Percentiles rank a stretch among this genome's conserved stretches.
phyloP scores from a whole-genome alignment of 1,284 basidiomycete species.

The Xerocomus minutiporus region DNA sequence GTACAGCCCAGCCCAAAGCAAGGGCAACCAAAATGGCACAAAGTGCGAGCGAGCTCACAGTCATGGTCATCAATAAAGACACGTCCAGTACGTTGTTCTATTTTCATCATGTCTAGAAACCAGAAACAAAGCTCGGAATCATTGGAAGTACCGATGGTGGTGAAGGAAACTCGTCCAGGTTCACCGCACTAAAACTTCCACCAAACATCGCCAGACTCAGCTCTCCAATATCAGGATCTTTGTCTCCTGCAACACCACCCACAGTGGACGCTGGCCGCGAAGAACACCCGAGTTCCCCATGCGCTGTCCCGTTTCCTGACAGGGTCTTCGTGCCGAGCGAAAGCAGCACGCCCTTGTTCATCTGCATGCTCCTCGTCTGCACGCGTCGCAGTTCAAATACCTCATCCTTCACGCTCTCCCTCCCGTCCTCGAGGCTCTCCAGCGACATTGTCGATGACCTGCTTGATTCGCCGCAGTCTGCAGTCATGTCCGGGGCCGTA shows the following conservation, averaged over 20 bases:
- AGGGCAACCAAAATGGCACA: slow-evolving; percentile 12
- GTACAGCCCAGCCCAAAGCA: slow-evolving; percentile 24
- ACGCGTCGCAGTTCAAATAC: slow-evolving; percentile 42
- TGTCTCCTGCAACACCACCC: slow-evolving; percentile 4
- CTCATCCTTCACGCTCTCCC: slow-evolving; percentile 28
- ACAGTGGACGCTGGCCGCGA: slow-evolving; percentile 5
- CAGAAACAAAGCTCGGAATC: slow-evolving; percentile 31
- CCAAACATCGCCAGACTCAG: slow-evolving; percentile 31
- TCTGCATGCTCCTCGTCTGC: slow-evolving; percentile 45
- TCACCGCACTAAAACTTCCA: slow-evolving; percentile 36
- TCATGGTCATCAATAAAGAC: neutral
- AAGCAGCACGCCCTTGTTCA: slow-evolving; percentile 43
- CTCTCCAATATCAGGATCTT: slow-evolving; percentile 26
- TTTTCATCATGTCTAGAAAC: slow-evolving; percentile 9
- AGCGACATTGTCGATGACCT: slow-evolving; percentile 24
- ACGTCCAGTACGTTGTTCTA: neutral
- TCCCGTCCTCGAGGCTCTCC: slow-evolving; percentile 18
- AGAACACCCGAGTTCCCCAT: slow-evolving; percentile 8
- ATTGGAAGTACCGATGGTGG: slow-evolving; percentile 36
- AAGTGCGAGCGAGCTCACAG: neutral
- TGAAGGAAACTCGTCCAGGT: slow-evolving; percentile 43
- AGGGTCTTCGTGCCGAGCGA: slow-evolving; percentile 21
- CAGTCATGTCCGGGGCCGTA: slow-evolving; percentile 26
- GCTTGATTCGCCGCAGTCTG: slow-evolving; percentile 23
- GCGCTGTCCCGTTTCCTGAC: slow-evolving; percentile 8